These are phyloP conservation scores for Solanum okadae DNA, from an alignment of 257 asterid genomes.

Conservation along the genomic window DNA sequence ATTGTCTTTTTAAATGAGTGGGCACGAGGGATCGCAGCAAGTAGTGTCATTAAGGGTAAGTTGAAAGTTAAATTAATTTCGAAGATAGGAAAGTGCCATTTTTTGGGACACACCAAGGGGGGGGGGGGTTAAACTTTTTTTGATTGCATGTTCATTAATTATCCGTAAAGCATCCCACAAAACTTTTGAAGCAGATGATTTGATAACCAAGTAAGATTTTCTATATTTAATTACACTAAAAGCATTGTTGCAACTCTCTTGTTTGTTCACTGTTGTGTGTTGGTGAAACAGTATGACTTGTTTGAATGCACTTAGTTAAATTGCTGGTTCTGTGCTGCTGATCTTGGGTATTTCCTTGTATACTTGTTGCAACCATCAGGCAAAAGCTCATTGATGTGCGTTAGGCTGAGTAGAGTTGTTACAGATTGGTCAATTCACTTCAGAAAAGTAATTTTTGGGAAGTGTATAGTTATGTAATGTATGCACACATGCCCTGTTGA, in stretches of 20 bases:
- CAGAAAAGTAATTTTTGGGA: neutral
- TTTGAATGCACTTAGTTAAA: neutral
- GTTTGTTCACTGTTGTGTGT: neutral
- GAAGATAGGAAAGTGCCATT: neutral
- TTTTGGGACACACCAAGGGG: neutral
- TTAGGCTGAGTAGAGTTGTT: neutral
- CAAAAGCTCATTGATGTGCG: neutral
- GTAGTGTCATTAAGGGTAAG: neutral
- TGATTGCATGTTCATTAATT: neutral
- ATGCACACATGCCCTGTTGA: neutral
- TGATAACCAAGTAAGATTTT: neutral
- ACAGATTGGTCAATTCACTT: neutral
- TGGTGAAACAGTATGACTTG: neutral
- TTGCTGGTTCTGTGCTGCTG: neutral
- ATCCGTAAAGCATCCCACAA: neutral
- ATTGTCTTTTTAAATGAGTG: neutral
- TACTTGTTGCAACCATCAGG: neutral
- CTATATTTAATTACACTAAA: neutral
- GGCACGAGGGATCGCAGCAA: neutral
- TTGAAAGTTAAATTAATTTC: neutral
- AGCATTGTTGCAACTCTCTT: neutral
- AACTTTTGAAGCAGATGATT: neutral
- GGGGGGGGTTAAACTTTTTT: neutral
- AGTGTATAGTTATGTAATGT: neutral
- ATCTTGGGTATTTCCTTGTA: neutral